These are phyloP conservation scores for Acer yangbiense DNA, from an alignment of 345 rosid genomes.

Conservation along the genomic window DNA sequence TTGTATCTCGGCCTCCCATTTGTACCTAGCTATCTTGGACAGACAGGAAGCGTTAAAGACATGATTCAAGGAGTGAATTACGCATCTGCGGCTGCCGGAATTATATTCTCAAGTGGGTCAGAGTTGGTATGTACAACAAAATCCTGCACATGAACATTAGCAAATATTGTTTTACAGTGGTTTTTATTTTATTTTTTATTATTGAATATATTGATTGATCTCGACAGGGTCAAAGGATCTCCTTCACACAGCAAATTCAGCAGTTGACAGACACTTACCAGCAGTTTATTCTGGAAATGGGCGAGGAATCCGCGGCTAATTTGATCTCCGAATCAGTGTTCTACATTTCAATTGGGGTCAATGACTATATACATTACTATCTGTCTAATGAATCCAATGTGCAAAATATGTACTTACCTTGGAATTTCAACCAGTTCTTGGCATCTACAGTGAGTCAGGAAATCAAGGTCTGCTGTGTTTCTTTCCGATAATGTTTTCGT, in stretches of 20 bases:
- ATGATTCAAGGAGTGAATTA: conserved; percentile 85
- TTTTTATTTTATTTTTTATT: too few relatives aligned
- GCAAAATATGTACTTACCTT: conserved; percentile 72
- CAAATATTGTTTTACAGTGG: not conserved
- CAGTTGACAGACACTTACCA: conserved; percentile 83
- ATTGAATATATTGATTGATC: not conserved
- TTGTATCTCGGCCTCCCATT: conserved; percentile 75
- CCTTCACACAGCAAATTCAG: conserved; percentile 83
- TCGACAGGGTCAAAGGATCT: conserved; percentile 78
- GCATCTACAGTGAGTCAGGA: conserved; percentile 62
- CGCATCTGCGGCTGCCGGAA: conserved; percentile 90
- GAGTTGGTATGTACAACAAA: conserved; percentile 51
- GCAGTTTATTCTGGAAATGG: conserved; percentile 62
- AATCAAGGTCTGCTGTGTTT: conserved; percentile 51
- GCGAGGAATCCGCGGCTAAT: conserved; percentile 55
- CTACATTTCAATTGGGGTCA: conserved; percentile 80
- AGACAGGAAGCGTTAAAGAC: conserved; percentile 51
- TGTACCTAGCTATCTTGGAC: conserved; percentile 87
- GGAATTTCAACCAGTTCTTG: conserved; percentile 85
- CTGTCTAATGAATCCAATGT: conserved; percentile 69
- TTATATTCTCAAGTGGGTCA: conserved; percentile 84
- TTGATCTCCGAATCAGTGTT: conserved; percentile 67
- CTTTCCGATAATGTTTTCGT: not conserved
- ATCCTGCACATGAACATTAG: not conserved
- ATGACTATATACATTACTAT: conserved; percentile 92